Conservation (phyloP, 495 filamentous ascomycete genomes). For the Xylaria sp. region DNA sequence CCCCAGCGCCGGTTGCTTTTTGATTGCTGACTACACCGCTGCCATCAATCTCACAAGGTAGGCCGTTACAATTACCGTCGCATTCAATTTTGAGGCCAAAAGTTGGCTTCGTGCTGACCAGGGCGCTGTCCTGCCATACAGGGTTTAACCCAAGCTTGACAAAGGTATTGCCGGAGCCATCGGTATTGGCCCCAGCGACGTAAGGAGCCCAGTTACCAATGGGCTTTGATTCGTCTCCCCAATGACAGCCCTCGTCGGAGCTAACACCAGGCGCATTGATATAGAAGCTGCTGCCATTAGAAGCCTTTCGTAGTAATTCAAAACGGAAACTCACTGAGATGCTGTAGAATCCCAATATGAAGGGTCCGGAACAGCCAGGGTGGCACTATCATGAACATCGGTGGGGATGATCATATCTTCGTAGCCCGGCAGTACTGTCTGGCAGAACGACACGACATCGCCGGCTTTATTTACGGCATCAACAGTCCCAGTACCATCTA, state of each 20-base stretch:
- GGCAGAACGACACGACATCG: slow-evolving; percentile 73
- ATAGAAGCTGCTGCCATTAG: slow-evolving; percentile 64
- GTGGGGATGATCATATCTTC: slow-evolving; percentile 90
- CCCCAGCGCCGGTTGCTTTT: slow-evolving; percentile 67
- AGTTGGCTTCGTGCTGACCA: slow-evolving; percentile 63
- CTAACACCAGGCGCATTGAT: slow-evolving; percentile 76
- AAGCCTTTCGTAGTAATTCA: neutral
- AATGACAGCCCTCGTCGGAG: slow-evolving; percentile 68
- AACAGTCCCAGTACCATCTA: slow-evolving; percentile 71
- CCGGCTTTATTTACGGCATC: slow-evolving; percentile 68
- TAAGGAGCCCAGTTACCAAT: slow-evolving; percentile 84
- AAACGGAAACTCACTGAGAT: slow-evolving; percentile 66
- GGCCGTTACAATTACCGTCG: slow-evolving; percentile 71
- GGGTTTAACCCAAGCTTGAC: slow-evolving; percentile 85
- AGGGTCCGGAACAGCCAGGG: slow-evolving; percentile 73
- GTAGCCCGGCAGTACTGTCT: slow-evolving; percentile 85
- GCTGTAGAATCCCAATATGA: slow-evolving; percentile 76
- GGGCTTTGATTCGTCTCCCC: slow-evolving; percentile 69
- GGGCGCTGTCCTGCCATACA: slow-evolving; percentile 67
- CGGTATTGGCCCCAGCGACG: slow-evolving; percentile 79
- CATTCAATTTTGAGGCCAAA: slow-evolving; percentile 79
- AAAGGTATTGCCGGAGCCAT: slow-evolving; percentile 68
- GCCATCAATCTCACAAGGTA: slow-evolving; percentile 75
- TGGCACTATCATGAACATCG: slow-evolving; percentile 58
- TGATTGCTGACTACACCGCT: slow-evolving; percentile 65